Evolutionary conservation across 306 rosid species (phyloP), one percentile per base, ranked within the genome.

Genomic region (Phaseolus lunatus): DNA sequence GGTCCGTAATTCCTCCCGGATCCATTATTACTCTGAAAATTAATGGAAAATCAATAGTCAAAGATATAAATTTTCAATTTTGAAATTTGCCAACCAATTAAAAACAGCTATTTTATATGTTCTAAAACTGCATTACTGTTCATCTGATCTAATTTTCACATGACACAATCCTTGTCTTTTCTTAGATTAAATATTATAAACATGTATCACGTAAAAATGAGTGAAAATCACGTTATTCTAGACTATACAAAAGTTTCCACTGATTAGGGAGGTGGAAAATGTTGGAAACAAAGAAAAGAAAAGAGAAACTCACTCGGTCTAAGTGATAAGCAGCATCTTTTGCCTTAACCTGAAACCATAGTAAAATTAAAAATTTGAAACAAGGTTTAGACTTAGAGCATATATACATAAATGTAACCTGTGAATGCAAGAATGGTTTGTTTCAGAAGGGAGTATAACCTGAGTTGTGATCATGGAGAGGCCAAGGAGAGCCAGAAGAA

Each of bases 401-500:
- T 48, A 31, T 20, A 3, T n/a, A 24, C 9, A 3, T n/a, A 49
- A 13, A 62, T 79, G 83, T 50, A 27, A 68, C 45, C 33, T 29
- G 59, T 27, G 11, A 16, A n/a, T 16, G 37, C 4, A 33, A 31
- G 15, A 58, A 7, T n/a, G 78, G 66, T 5, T 9, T 47, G 44
- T 35, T 14, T 22, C 43, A 39, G 22, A 27, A 49, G 44, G 75
- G 50, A 41, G 76, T 61, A 31, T 31, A 26, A 88, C 91, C 87
- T 78, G 83, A 72, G 81, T 71, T 20, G 86, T 43, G 72, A 82
- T 74, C 83, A 85, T 37, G 78, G 91, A 86, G 84, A 87, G 77
- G 80, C 72, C 82, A 35, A 87, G 73, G 76, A 87, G 83, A 47
- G 88, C 77, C 1, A 89, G 80, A 82, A 89, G 73, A 27, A 89